phyloP scores from a whole-genome alignment of 106 monocot genomes.

The Phalaenopsis aphrodite region DNA sequence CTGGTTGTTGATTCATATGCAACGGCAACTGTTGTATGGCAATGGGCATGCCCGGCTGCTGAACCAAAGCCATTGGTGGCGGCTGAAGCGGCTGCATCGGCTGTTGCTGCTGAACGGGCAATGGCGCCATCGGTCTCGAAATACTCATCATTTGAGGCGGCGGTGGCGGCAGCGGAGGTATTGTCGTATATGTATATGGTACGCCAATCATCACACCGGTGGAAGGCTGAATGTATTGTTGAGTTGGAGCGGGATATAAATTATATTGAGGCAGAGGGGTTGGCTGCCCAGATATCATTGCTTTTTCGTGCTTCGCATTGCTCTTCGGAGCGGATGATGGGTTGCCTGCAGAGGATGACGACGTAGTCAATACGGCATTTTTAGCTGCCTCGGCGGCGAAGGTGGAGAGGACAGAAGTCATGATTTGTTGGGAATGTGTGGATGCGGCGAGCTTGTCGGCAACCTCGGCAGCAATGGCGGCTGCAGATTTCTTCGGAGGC shows the following conservation, averaged over 20 bases:
- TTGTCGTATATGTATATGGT: slow-evolving; percentile 48
- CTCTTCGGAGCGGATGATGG: slow-evolving; percentile 10
- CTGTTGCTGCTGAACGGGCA: slow-evolving; percentile 19
- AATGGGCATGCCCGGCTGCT: slow-evolving; percentile 14
- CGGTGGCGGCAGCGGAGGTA: slow-evolving; percentile 14
- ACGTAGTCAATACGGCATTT: slow-evolving; percentile 22
- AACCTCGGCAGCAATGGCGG: slow-evolving; percentile 77
- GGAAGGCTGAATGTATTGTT: slow-evolving; percentile 53
- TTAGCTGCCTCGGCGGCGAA: slow-evolving; percentile 83
- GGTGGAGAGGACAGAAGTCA: slow-evolving; percentile 85
- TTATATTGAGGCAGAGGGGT: slow-evolving; percentile 40
- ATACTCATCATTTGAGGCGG: slow-evolving; percentile 39
- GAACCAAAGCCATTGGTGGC: slow-evolving; percentile 14
- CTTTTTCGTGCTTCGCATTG: slow-evolving; percentile 23
- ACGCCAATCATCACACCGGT: slow-evolving; percentile 63
- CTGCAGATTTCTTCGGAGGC: slow-evolving; percentile 40
- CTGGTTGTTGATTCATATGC: slow-evolving; percentile 34
- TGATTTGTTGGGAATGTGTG: slow-evolving; percentile 83
- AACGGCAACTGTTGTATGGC: slow-evolving; percentile 39
- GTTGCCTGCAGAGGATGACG: not conserved
- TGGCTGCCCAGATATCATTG: slow-evolving; percentile 17
- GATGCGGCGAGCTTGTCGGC: slow-evolving; percentile 88
- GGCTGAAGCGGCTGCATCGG: slow-evolving; percentile 23
- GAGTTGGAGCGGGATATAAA: slow-evolving; percentile 35
- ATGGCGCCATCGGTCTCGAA: slow-evolving; percentile 23